Evolutionary conservation across 805 yeast genomes (phyloP).

Genomic region (Lachancea kluyveri): DNA sequence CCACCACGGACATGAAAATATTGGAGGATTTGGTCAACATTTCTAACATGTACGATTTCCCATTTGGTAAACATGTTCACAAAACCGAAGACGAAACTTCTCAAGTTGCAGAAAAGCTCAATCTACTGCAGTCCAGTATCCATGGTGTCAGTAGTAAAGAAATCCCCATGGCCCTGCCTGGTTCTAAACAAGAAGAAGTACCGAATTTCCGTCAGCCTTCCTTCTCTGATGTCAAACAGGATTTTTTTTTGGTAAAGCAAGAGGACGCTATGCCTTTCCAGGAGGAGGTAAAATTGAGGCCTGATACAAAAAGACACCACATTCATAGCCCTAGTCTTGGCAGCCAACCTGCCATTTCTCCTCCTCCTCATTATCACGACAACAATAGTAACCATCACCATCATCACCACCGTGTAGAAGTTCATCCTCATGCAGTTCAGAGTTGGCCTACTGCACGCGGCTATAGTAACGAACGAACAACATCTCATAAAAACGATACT

Average conservation of each 20-base stretch:
- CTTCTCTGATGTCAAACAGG: too few relatives aligned
- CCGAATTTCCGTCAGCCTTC: too few relatives aligned
- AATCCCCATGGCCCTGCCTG: too few relatives aligned
- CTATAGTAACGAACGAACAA: constrained; percentile 5
- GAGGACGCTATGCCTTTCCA: too few relatives aligned
- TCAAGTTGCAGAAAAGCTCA: constrained; percentile 1
- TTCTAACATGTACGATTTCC: constrained; percentile 30
- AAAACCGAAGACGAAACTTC: neutral
- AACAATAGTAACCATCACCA: constrained; percentile 20
- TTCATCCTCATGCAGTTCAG: constrained; percentile 8
- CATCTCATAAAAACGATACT: neutral
- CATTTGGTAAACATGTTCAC: constrained; percentile 26
- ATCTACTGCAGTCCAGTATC: constrained; percentile 4
- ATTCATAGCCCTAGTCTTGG: too few relatives aligned
- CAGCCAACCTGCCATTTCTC: too few relatives aligned
- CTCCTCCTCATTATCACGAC: too few relatives aligned
- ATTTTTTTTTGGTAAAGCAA: too few relatives aligned
- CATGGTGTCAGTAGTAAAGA: constrained; percentile 1
- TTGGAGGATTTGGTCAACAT: constrained; percentile 29
- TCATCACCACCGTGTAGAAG: constrained; percentile 25
- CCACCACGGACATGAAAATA: constrained; percentile 25
- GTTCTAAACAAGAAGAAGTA: too few relatives aligned
- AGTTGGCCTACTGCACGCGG: neutral
- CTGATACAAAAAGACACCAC: too few relatives aligned
- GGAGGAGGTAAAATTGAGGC: too few relatives aligned